Percentiles rank a stretch among this genome's conserved stretches.
Conservation (phyloP, 495 filamentous ascomycete species). For the Penicillium angulare region DNA sequence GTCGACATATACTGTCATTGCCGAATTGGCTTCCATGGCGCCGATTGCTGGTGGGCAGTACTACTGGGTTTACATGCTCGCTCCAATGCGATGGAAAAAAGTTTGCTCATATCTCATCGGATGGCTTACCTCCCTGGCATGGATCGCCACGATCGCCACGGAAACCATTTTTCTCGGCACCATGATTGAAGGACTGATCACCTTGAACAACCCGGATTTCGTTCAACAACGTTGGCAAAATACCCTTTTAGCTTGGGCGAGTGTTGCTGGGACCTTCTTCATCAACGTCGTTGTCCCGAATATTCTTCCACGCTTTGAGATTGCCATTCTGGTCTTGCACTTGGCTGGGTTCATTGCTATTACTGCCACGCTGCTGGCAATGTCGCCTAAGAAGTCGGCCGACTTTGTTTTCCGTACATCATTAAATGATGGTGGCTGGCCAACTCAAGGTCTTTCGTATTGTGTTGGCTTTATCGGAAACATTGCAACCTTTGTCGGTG, state of each 20-base stretch:
- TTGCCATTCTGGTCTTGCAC: constrained; percentile 43
- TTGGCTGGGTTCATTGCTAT: constrained; percentile 51
- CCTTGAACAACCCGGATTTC: constrained; percentile 41
- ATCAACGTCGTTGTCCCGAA: constrained; percentile 42
- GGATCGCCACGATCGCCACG: constrained; percentile 35
- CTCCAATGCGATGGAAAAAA: constrained; percentile 29
- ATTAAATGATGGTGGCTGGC: constrained; percentile 48
- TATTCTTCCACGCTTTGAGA: constrained; percentile 43
- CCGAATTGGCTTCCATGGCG: constrained; percentile 50
- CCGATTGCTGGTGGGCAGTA: constrained; percentile 43
- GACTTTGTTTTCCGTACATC: constrained; percentile 40
- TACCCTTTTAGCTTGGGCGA: constrained; percentile 45
- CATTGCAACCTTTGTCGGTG: constrained; percentile 40
- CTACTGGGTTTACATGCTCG: constrained; percentile 44
- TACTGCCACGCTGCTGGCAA: constrained; percentile 29
- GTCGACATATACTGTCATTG: constrained; percentile 42
- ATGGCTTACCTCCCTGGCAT: constrained; percentile 35
- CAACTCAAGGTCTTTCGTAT: constrained; percentile 37
- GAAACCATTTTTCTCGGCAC: constrained; percentile 36
- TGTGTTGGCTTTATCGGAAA: constrained; percentile 43
- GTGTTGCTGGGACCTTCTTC: constrained; percentile 38
- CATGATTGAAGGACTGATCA: constrained; percentile 44
- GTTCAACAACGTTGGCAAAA: constrained; percentile 44
- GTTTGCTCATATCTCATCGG: constrained; percentile 41
- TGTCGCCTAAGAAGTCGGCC: constrained; percentile 22